Conservation (phyloP, 805 yeast species). For the Metschnikowia bowlesiae region DNA sequence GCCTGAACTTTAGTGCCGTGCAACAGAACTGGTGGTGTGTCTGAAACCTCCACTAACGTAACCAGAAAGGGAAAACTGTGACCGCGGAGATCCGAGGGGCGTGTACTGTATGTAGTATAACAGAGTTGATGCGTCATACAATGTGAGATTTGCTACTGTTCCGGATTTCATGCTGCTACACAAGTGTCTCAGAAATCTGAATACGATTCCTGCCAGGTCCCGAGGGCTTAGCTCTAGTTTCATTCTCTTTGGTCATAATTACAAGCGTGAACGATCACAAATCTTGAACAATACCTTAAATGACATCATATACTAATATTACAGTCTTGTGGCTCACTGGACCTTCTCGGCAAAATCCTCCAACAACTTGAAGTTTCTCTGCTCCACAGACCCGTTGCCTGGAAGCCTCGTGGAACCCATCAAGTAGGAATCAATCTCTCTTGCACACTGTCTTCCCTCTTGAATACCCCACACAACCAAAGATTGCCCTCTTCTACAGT, state of each 20-base stretch:
- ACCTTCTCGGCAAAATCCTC: conserved; percentile 69
- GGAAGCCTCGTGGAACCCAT: conserved; percentile 82
- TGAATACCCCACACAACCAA: conserved; percentile 99
- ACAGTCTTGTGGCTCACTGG: not conserved
- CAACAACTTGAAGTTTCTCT: conserved; percentile 71
- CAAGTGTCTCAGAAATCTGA: too few species aligned
- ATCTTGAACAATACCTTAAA: too few species aligned
- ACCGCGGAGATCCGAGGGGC: conserved; percentile 4
- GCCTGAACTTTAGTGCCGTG: not conserved
- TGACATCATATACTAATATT: not conserved
- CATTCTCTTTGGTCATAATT: too few species aligned
- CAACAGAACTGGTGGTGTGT: not conserved
- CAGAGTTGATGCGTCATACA: not conserved
- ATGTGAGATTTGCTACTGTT: too few species aligned
- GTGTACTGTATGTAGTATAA: not conserved
- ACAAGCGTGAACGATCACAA: too few species aligned
- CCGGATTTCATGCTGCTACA: too few species aligned
- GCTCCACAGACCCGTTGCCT: conserved; percentile 89
- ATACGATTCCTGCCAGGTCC: too few species aligned
- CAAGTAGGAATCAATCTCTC: conserved; percentile 79
- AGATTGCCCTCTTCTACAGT: conserved; percentile 98
- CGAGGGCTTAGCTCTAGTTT: too few species aligned
- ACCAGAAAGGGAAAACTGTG: conserved; percentile 6
- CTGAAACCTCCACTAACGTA: conserved; percentile 3
- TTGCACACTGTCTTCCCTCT: conserved; percentile 98